These are phyloP conservation scores for Fusarium sacchari DNA, from an alignment of 2,329 filamentous ascomycete genomes.

Conservation along the genomic window DNA sequence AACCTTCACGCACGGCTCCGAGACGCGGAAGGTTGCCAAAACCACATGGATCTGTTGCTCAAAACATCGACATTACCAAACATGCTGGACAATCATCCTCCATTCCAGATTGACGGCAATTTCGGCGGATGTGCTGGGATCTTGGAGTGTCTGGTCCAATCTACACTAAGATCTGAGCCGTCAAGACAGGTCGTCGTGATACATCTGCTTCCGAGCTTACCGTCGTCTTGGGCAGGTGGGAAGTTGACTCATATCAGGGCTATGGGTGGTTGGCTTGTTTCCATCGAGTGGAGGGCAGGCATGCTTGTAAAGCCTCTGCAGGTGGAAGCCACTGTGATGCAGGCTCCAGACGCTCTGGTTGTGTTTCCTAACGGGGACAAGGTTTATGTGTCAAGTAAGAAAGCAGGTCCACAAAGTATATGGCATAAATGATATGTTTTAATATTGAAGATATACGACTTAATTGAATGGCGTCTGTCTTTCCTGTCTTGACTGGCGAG, in stretches of 20 bases:
- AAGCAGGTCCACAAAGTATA: not conserved
- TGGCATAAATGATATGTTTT: not conserved
- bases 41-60: conserved; percentile 33
- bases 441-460: not conserved
- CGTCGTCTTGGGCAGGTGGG: conserved; percentile 15
- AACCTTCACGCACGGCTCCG: conserved; percentile 58
- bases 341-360: conserved; percentile 8
- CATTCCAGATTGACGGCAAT: conserved; percentile 47
- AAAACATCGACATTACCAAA: conserved; percentile 31
- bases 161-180: not conserved
- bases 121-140: conserved; percentile 41
- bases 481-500: too few relatives aligned
- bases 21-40: conserved; percentile 17
- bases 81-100: conserved; percentile 36
- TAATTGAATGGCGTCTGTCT: fast-evolving
- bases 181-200: conserved; percentile 17
- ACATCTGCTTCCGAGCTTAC: conserved; percentile 32
- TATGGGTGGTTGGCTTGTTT: conserved; percentile 27
- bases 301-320: not conserved
- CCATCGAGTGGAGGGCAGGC: conserved; percentile 23
- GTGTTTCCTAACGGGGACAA: not conserved
- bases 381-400: not conserved
- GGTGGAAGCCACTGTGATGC: conserved; percentile 1
- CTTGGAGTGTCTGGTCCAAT: conserved; percentile 38
- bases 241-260: not conserved